These are phyloP conservation scores for Metschnikowia koreensis DNA, from an alignment of 805 yeast species.

Conservation along the genomic window DNA sequence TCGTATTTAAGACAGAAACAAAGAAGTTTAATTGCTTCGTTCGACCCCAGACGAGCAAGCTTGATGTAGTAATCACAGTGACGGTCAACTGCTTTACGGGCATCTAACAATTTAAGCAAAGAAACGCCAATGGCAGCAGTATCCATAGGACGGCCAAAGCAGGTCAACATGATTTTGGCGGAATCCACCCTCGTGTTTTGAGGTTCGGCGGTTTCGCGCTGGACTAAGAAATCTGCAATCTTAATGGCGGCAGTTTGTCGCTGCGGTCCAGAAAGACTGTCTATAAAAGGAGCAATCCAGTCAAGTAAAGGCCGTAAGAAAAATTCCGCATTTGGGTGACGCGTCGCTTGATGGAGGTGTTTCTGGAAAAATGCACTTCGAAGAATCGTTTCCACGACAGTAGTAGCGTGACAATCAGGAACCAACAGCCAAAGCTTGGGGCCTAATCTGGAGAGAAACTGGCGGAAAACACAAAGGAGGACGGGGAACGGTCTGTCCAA, in stretches of 20 bases:
- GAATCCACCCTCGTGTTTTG: slow-evolving; percentile 5
- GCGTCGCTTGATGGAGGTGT: slow-evolving; percentile 24
- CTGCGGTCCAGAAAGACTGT: slow-evolving; percentile 47
- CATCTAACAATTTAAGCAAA: slow-evolving; percentile 44
- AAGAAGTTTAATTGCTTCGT: slow-evolving; percentile 4
- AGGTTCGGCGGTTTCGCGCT: slow-evolving; percentile 7
- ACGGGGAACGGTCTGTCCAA: slow-evolving; percentile 52
- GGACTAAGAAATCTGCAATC: slow-evolving; percentile 48
- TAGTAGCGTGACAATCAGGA: slow-evolving; percentile 53
- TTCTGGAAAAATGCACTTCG: slow-evolving; percentile 49
- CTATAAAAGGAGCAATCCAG: slow-evolving; percentile 54
- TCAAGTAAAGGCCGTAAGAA: slow-evolving; percentile 40
- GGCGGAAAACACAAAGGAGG: slow-evolving; percentile 49
- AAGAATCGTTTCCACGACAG: slow-evolving; percentile 58
- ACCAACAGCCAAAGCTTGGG: slow-evolving; percentile 46
- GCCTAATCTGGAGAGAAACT: slow-evolving; percentile 40
- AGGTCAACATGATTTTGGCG: slow-evolving; percentile 14
- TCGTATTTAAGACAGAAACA: slow-evolving; percentile 22
- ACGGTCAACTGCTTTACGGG: slow-evolving; percentile 47
- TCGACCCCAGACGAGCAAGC: slow-evolving; percentile 16
- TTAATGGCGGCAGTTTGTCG: slow-evolving; percentile 52
- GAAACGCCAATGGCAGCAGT: slow-evolving; percentile 29
- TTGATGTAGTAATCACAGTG: slow-evolving; percentile 33
- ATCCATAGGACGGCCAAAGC: slow-evolving; percentile 20
- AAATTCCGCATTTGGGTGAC: slow-evolving; percentile 15